Conservation (phyloP, 805 yeast species). For the Saccharomycopsis guyanensis region DNA sequence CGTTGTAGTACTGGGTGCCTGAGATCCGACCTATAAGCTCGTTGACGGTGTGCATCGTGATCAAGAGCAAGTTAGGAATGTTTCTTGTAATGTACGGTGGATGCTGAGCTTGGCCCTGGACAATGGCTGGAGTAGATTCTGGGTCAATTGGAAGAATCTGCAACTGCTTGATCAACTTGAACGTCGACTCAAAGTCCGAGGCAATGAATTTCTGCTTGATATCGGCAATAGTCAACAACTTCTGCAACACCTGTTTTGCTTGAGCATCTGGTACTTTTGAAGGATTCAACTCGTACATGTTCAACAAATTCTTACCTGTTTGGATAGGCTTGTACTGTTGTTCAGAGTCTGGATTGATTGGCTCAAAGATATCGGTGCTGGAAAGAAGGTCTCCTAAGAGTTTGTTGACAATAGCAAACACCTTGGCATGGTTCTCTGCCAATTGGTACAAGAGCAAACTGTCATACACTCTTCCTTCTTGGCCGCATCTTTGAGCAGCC, state of each 20-base stretch:
- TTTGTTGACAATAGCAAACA: conserved; percentile 63
- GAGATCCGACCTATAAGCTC: conserved; percentile 40
- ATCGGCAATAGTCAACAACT: conserved; percentile 57
- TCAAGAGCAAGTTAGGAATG: conserved; percentile 70
- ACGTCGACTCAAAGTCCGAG: conserved; percentile 51
- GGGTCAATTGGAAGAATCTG: conserved; percentile 57
- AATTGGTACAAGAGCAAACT: conserved; percentile 80
- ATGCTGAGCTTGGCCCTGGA: conserved; percentile 50
- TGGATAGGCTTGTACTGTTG: conserved; percentile 34
- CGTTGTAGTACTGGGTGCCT: conserved; percentile 34
- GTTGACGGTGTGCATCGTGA: conserved; percentile 72
- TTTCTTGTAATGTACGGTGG: conserved; percentile 71
- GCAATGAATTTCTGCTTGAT: conserved; percentile 54
- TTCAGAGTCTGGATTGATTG: conserved; percentile 28
- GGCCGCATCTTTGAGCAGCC: conserved; percentile 82
- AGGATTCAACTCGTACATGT: conserved; percentile 48
- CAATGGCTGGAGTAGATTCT: conserved; percentile 44
- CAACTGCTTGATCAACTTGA: conserved; percentile 48
- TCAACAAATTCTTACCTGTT: conserved; percentile 31
- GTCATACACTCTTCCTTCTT: conserved; percentile 83
- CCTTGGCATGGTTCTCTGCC: conserved; percentile 81
- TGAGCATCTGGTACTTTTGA: conserved; percentile 37
- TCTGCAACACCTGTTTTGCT: conserved; percentile 57
- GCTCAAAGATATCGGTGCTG: conserved; percentile 58
- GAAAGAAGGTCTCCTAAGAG: conserved; percentile 72